Evolutionary conservation across 2,329 filamentous ascomycete genomes (phyloP), one percentile per base, ranked within the genome.

Genomic region (Colletotrichum tamarilloi): DNA sequence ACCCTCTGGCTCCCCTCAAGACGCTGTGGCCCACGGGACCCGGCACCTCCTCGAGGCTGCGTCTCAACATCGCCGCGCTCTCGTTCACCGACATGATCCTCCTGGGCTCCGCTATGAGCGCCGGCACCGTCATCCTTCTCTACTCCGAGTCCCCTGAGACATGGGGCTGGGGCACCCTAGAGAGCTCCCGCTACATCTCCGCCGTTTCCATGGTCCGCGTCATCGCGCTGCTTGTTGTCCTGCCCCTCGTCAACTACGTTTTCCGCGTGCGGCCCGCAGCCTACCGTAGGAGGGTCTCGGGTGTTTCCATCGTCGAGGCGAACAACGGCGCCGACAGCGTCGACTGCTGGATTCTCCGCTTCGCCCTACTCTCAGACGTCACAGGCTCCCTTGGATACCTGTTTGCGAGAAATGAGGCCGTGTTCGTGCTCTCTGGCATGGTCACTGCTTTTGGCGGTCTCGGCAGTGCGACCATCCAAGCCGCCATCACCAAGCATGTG

Each of bases 401-500:
- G 0, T 82, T 95, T 58, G 89, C 91, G 0, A 88, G 89, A 1
- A 88, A 86, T 1, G 88, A 91, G 3, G 82, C 85, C 0, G 76
- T 94, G 0, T 97, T 98, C 81, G 88, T 94, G 4, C 75, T 91
- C 0, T 93, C 92, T 22, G 96, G 94, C 60, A 86, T 94, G 57
- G 77, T 95, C 22, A 92, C 94, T 1, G 89, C 94, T 0, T 84
- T 97, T 52, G 96, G 96, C 28, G 95, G 95, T 1, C 92, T 98
- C 58, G 95, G 93, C 0, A 93, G 92, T 46, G 95, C 97, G 1
- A 97, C 94, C 0, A 87, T 97, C 62, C 95, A 97, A 79, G 92
- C 94, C 1, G 90, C 93, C 0, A 85, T 98, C 63, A 98, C 95
- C 24, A 98, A 98, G 80, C 97, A 98, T 81, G 92, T 98, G 0